Evolutionary conservation across 2,329 filamentous ascomycete species (phyloP).

Genomic region (Colletotrichum tanaceti): DNA sequence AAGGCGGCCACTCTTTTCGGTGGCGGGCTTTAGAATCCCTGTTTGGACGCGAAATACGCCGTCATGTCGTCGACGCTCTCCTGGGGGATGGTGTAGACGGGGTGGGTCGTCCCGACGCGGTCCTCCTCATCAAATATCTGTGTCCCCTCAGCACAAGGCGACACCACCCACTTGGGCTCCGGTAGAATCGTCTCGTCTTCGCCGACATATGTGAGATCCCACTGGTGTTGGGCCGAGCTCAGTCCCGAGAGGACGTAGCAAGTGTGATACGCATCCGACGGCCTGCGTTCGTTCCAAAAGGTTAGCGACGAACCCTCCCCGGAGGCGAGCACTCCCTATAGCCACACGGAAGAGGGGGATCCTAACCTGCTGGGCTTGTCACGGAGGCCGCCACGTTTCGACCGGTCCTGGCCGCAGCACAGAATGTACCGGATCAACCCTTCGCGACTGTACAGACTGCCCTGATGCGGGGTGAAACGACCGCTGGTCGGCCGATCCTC

Average conservation of each 20-base stretch:
- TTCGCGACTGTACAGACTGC: slow-evolving; percentile 80
- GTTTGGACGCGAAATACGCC: slow-evolving; percentile 71
- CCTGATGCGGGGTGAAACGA: slow-evolving; percentile 43
- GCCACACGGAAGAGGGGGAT: slow-evolving; percentile 40
- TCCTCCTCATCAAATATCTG: slow-evolving; percentile 79
- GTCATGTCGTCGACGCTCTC: slow-evolving; percentile 73
- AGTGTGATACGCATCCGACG: slow-evolving; percentile 89
- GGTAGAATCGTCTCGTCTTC: slow-evolving; percentile 49
- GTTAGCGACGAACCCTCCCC: slow-evolving; percentile 8
- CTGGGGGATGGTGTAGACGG: slow-evolving; percentile 86
- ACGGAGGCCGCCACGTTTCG: slow-evolving; percentile 80
- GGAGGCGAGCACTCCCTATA: background rate
- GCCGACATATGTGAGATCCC: slow-evolving; percentile 55
- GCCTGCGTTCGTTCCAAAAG: slow-evolving; percentile 55
- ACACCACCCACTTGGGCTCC: slow-evolving; percentile 59
- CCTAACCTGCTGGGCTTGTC: slow-evolving; percentile 92
- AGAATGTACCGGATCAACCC: slow-evolving; percentile 91
- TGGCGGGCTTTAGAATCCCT: slow-evolving; percentile 59
- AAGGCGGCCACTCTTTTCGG: slow-evolving; percentile 19
- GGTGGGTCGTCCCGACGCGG: slow-evolving; percentile 77
- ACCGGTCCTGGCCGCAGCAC: slow-evolving; percentile 83
- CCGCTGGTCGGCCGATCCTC: slow-evolving; percentile 46
- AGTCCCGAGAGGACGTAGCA: slow-evolving; percentile 91
- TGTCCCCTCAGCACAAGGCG: slow-evolving; percentile 61
- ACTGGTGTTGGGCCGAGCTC: slow-evolving; percentile 81